These are phyloP conservation scores for Blastobotrys chiropterorum DNA, from an alignment of 805 yeast genomes.

Conservation along the genomic window DNA sequence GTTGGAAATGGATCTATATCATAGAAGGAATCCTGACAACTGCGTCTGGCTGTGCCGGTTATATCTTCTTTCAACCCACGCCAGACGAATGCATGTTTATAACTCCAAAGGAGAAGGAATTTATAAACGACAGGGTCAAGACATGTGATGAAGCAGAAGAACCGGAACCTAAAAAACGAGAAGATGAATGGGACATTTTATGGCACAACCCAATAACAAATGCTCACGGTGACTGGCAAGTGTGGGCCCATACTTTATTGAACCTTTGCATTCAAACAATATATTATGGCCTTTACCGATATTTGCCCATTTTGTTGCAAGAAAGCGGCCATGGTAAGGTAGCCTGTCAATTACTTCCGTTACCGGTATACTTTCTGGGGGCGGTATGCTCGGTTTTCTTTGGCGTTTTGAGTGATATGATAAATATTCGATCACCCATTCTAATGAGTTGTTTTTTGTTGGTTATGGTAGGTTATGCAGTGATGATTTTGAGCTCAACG, in stretches of 20 bases:
- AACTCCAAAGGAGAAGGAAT: background rate
- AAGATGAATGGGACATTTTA: background rate
- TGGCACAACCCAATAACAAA: background rate
- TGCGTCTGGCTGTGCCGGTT: slow-evolving; percentile 21
- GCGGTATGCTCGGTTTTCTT: background rate
- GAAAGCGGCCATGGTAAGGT: background rate
- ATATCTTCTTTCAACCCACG: background rate
- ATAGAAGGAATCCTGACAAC: slow-evolving; percentile 39
- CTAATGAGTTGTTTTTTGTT: background rate
- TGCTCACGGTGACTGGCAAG: background rate
- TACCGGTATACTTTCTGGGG: background rate
- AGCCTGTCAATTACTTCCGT: background rate
- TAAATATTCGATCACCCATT: background rate
- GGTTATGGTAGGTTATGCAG: background rate
- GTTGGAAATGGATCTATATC: slow-evolving; percentile 39
- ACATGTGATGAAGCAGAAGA: background rate
- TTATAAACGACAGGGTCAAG: background rate
- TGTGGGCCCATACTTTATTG: background rate
- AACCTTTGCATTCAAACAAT: background rate
- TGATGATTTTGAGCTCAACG: background rate
- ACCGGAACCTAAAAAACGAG: background rate
- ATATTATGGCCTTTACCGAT: background rate
- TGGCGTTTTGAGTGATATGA: background rate
- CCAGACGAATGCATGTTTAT: background rate
- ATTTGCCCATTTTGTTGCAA: background rate